Conservation (phyloP, 1,284 basidiomycete species). For the Rhodotorula mucilaginosa region DNA sequence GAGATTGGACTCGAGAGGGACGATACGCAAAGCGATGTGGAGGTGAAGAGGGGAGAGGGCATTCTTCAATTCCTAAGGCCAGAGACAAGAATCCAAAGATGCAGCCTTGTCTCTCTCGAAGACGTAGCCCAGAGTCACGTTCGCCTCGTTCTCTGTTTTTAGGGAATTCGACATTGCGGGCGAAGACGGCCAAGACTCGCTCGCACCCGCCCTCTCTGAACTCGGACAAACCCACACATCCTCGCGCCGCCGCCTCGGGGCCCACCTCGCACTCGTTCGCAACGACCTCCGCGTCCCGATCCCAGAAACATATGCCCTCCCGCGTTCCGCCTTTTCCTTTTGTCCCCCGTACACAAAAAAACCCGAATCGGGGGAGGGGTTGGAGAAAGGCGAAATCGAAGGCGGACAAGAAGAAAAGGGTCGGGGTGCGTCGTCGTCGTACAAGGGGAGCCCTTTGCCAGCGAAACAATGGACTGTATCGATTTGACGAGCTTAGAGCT, state of each 20-base stretch:
- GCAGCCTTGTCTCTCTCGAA: background rate
- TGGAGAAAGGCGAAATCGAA: too few species aligned
- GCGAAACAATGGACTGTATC: background rate
- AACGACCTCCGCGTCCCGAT: background rate
- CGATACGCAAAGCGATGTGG: background rate
- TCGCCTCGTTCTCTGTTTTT: background rate
- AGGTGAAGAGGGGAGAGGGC: background rate
- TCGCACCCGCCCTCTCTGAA: constrained; percentile 6
- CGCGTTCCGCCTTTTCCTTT: background rate
- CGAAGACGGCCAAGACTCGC: constrained; percentile 5
- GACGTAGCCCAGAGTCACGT: background rate
- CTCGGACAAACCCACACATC: background rate
- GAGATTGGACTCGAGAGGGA: background rate
- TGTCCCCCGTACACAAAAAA: background rate
- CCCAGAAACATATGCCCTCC: background rate
- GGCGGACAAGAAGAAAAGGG: too few species aligned
- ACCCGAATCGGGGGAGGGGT: too few species aligned
- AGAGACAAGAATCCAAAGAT: too few species aligned
- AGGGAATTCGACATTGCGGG: constrained; percentile 6
- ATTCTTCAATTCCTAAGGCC: too few species aligned
- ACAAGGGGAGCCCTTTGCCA: background rate
- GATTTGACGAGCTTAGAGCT: constrained; percentile 31
- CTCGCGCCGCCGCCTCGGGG: background rate
- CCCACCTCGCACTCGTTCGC: too few species aligned
- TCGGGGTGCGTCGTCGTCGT: too few species aligned